Conservation (phyloP, 2,329 filamentous ascomycete genomes). For the Scleromitrula shiraiana region DNA sequence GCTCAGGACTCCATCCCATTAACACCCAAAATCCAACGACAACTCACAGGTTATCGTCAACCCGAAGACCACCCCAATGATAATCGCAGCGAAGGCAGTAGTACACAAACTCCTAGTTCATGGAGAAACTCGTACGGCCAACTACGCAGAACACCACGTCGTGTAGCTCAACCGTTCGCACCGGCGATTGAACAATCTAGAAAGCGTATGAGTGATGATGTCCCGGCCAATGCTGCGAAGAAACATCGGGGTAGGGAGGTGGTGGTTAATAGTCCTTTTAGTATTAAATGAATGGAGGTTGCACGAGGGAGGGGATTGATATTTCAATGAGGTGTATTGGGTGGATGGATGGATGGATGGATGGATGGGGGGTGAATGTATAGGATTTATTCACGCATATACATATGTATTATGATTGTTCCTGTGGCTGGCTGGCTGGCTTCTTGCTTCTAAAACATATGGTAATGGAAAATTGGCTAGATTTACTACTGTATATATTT, state of each 20-base stretch:
- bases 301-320: too few species aligned
- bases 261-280: constrained; percentile 2
- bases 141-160: background rate
- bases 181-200: background rate
- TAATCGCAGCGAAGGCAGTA: constrained; percentile 1
- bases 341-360: too few species aligned
- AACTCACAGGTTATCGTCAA: background rate
- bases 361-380: too few species aligned
- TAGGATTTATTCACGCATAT: too few species aligned
- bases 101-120: constrained; percentile 4
- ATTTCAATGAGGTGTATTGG: too few species aligned
- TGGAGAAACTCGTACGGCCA: background rate
- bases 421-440: too few species aligned
- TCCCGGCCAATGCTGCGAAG: background rate
- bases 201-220: constrained; percentile 1
- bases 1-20: background rate
- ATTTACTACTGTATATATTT: too few species aligned
- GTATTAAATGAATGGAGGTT: too few species aligned
- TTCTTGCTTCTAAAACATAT: too few species aligned
- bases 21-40: background rate
- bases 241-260: background rate
- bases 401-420: too few species aligned
- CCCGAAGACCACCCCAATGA: too few species aligned
- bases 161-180: background rate
- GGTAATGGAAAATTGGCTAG: too few species aligned